Evolutionary conservation across 1,284 basidiomycete genomes (phyloP).

Genomic region (Puccinia polysora): DNA sequence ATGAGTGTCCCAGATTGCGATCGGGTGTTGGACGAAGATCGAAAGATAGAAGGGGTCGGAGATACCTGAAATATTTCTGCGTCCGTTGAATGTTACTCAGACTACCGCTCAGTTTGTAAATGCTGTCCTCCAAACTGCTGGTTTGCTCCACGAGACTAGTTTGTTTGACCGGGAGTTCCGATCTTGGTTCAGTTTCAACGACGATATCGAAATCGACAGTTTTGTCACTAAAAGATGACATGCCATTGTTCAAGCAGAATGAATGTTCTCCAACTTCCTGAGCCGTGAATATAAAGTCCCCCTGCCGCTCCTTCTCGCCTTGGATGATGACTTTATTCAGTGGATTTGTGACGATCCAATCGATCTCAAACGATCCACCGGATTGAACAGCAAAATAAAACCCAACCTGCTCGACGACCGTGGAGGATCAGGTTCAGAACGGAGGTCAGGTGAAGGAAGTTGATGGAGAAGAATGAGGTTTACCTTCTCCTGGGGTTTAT

Average conservation of each 20-base stretch:
- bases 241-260: constrained; percentile 98
- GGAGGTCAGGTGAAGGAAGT: too few relatives aligned
- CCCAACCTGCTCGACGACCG: constrained; percentile 49
- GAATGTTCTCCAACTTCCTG: constrained; percentile 90
- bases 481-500: constrained; percentile 84
- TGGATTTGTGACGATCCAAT: constrained; percentile 88
- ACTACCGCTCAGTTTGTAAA: constrained; percentile 79
- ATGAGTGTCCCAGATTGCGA: too few relatives aligned
- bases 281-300: constrained; percentile 94
- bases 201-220: constrained; percentile 86
- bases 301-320: constrained; percentile 80
- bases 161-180: constrained; percentile 70
- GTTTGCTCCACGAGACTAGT: constrained; percentile 74
- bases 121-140: constrained; percentile 81
- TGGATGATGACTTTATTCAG: constrained; percentile 78
- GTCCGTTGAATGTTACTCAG: constrained; percentile 78
- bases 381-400: constrained; percentile 75
- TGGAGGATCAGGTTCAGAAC: neutral
- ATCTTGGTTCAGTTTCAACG: constrained; percentile 89
- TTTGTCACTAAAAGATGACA: constrained; percentile 83
- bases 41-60: neutral
- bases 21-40: constrained; percentile 53
- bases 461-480: constrained; percentile 53
- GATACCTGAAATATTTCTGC: constrained; percentile 66
- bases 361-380: constrained; percentile 93